Evolutionary conservation across 371 early-diverging fungal genomes (phyloP), one percentile per base, ranked within the genome.

Genomic region (Blakeslea trispora): DNA sequence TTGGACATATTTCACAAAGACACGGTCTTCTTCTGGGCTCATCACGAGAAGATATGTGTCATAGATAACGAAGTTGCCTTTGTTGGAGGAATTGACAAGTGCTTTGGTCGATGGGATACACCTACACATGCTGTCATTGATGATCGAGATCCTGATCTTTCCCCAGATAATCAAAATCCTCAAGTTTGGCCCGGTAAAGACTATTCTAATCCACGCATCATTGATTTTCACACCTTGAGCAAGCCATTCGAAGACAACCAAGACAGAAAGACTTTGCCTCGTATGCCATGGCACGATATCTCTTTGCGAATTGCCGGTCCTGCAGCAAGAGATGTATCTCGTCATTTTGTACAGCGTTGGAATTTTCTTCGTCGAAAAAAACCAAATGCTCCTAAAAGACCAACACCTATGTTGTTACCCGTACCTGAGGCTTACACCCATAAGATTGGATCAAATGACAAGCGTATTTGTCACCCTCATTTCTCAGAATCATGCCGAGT

Each of bases 211-310:
- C 91, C 93, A 11, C 85, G 94, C 21, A 82, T 93, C 50, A 82
- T 84, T 54, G 95, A 95, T 71, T 95, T 94, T n/a, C 69, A 66
- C 76, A 68, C 68, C 15, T 75, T 90, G 52, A 83, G 82, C 68
- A 76, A 69, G 31, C 69, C 69, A 0, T 64, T 65, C 48, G 71
- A 67, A 53, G 69, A 74, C 21, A 64, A 66, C 35, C 54, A 62
- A 55, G 74, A 73, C 45, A 59, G 74, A 28, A 52, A 50, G 11
- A 59, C 37, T 7, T 37, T 69, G 17, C 84, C 92, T 9, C 84
- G 95, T 44, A 91, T 96, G 94, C 93, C 95, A n/a, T 96, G 96
- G 96, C 95, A 95, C 71, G 96, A 96, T 53, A 79, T 95, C 2
- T 86, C 87, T 3, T 76, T 89, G 70, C 81, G 79, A 17, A 59